These are phyloP conservation scores for Pneumocystis oryctolagi DNA, from an alignment of 1,139 yeast species.

Conservation along the genomic window DNA sequence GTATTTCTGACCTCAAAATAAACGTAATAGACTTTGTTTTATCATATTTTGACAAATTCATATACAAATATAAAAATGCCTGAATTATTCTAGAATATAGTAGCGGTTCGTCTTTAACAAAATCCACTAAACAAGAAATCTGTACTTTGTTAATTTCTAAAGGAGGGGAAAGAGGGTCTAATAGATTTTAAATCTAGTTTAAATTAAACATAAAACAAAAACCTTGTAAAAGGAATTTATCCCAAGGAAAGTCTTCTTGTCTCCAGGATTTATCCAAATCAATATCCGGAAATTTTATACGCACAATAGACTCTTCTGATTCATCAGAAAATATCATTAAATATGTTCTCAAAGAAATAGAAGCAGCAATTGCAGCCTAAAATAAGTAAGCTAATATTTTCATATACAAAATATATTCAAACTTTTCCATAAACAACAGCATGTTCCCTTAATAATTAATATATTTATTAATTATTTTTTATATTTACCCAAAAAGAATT, in stretches of 20 bases:
- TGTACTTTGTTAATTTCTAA: constrained; percentile 21
- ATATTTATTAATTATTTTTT: neutral
- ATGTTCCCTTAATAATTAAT: constrained; percentile 28
- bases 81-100: constrained; percentile 36
- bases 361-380: constrained; percentile 78
- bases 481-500: constrained; percentile 76
- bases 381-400: neutral
- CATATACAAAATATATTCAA: constrained; percentile 18
- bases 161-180: constrained; percentile 34
- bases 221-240: constrained; percentile 21
- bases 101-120: neutral
- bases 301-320: constrained; percentile 24
- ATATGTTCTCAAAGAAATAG: constrained; percentile 68
- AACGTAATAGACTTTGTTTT: constrained; percentile 40
- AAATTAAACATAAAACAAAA: constrained; percentile 6
- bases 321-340: constrained; percentile 37
- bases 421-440: constrained; percentile 81
- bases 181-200: constrained; percentile 31
- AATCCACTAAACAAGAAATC: neutral
- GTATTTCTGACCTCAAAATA: constrained; percentile 65
- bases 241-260: constrained; percentile 47
- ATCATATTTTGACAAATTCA: constrained; percentile 37
- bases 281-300: constrained; percentile 72
- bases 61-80: constrained; percentile 73
- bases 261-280: constrained; percentile 50